Evolutionary conservation across 2,329 filamentous ascomycete species (phyloP), one percentile per base, ranked within the genome.

Genomic region (Cryphonectria radicalis): DNA sequence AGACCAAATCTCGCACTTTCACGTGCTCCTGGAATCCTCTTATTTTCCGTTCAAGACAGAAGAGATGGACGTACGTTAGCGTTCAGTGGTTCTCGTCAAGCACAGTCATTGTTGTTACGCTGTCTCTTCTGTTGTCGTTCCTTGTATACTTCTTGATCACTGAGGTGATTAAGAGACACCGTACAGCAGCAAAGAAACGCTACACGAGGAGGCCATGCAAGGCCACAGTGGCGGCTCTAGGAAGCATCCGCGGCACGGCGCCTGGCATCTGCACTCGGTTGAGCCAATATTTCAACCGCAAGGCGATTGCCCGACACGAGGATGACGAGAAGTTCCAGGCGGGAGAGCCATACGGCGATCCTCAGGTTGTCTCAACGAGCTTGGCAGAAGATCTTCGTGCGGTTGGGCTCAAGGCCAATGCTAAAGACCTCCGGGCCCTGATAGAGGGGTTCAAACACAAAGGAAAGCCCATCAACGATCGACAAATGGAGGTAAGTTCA

Each of bases 341-440:
- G 6, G 81, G 81, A 1, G 81, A 82, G 72, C 72, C 77, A 6
- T 82, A 82, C 69, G 79, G 75, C 1, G 78, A 79, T 42, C 70
- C 73, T 0, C 75, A 77, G 43, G 73, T 73, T 3, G 73, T 77
- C 3, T 46, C 76, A 3, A 77, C 74, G 71, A 76, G 79, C 72
- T 75, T 82, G 22, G 68, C 76, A 17, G 78, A 83, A n/a, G 22
- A 53, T 5, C 46, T 53, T n/a, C 46, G 46, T 2, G 46, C 69
- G 5, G 77, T 83, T 40, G 46, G 46, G 19, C 46, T 53, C 46
- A 53, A n/a, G 46, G 46, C 46, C 46, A n/a, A 53, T 53, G 22
- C 46, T 53, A 53, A 53, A 53, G 46, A 53, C 22, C 46, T 53
- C 22, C 46, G 11, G 46, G 7, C 46, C 46, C 19, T 53, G 46